Evolutionary conservation across 1,284 basidiomycete species (phyloP), one percentile per base, ranked within the genome.

Genomic region (Ceraceosorus guamensis): DNA sequence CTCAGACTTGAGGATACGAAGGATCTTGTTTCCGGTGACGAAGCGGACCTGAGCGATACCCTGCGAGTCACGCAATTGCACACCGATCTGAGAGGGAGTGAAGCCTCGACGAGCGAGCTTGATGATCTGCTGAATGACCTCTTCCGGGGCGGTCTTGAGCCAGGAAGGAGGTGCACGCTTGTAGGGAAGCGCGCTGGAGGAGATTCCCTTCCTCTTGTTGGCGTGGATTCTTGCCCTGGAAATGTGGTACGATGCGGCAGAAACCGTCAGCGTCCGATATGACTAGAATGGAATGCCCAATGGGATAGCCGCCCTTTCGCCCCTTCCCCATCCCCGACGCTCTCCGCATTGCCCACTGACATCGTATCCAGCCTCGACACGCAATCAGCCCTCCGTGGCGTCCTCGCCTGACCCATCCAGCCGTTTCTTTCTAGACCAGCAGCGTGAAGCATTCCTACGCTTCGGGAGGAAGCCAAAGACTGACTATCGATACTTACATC

Each of bases 21-120:
- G 86, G 77, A 98, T 93, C 85, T 97, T 97, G 88, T 95, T 96
- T 78, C 92, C 93, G 61, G 93, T 97, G 77, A 97, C 88, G 80
- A 89, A 91, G 76, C 91, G 91, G 79, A 97, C 92, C 78, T 83
- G 81, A 78, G 93, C 91, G 75, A 97, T 87, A 76, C 93, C 93
- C 79, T 97, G 89, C 76, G 89, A 91, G 83, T 97, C 93, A 81
- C 93, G 89, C 77, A 98, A 88, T 78, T 87, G 85, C 69, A 96
- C 91, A 85, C 93, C 93, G 78, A 97, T 96, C 80, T 96, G 91
- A 53, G 92, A 97, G 55, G 93, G 93, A 53, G 91, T 92, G 69
- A 95, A 83, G 82, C 93, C 93, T 84, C 95, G 93, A 79, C 90
- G 87, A 60, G 93, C 93, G 75, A 96, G 86, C 82, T 97, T 97